Percentiles rank a stretch among this genome's conserved stretches.
phyloP scores from a whole-genome alignment of 257 asterid genomes.

The Buddleja alternifolia region DNA sequence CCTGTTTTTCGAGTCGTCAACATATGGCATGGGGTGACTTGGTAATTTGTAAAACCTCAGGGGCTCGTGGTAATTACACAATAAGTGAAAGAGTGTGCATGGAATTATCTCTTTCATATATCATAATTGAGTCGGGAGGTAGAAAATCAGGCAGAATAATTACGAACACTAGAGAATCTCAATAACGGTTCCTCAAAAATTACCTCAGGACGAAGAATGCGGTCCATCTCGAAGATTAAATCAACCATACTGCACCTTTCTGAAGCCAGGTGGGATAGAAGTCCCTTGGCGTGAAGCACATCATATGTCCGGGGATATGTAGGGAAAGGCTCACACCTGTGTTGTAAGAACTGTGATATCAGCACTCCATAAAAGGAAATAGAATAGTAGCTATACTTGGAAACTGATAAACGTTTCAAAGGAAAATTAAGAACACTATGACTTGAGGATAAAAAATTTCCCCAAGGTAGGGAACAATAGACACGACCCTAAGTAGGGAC shows the following conservation, averaged over 20 bases:
- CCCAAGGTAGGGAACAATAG: no score
- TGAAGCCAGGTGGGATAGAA: constrained; percentile 60
- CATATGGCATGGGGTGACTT: no score
- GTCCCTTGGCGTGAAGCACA: constrained; percentile 82
- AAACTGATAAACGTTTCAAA: no score
- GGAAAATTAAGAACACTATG: neutral
- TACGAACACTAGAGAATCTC: neutral
- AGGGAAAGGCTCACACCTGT: constrained; percentile 96
- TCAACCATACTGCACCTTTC: constrained; percentile 60
- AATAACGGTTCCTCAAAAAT: constrained; percentile 1
- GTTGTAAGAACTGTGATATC: constrained; percentile 18
- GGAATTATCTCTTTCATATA: no score
- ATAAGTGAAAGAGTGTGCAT: no score
- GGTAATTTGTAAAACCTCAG: no score
- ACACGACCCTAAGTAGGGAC: no score
- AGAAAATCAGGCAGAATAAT: no score
- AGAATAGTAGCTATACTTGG: no score
- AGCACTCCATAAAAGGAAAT: constrained; percentile 1
- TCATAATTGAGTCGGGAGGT: no score
- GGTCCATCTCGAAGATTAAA: constrained; percentile 85
- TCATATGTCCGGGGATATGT: constrained; percentile 96
- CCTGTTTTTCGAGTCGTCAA: no score
- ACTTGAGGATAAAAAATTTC: neutral
- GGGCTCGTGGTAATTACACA: no score
- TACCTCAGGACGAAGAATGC: constrained; percentile 97